Evolutionary conservation across 2,329 filamentous ascomycete genomes (phyloP).

Genomic region (Penicillium fuscoglaucum): DNA sequence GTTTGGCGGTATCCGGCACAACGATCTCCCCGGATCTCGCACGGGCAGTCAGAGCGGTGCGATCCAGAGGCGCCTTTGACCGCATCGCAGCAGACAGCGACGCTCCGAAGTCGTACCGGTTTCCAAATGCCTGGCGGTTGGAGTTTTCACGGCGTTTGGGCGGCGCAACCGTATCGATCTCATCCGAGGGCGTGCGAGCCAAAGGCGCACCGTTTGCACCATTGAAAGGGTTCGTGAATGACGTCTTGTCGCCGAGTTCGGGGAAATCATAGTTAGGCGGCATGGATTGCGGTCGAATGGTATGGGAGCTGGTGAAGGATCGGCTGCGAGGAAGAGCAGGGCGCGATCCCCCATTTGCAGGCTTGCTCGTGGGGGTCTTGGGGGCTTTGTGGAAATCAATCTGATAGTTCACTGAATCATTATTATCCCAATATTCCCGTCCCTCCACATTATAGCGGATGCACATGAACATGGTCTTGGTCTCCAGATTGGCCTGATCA

Average conservation of each 20-base stretch:
- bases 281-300: conserved; percentile 51
- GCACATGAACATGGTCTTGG: conserved; percentile 90
- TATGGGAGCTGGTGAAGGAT: conserved; percentile 54
- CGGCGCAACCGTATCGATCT: conserved; percentile 61
- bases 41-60: conserved; percentile 56
- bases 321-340: conserved; percentile 67
- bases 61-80: conserved; percentile 62
- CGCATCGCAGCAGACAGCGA: conserved; percentile 82
- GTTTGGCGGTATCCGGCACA: conserved; percentile 10
- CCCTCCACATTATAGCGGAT: conserved; percentile 83
- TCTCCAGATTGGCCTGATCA: conserved; percentile 86
- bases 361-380: conserved; percentile 57
- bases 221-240: conserved; percentile 60
- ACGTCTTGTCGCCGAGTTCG: conserved; percentile 56
- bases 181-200: conserved; percentile 70
- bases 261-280: conserved; percentile 71
- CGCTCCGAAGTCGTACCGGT: conserved; percentile 94
- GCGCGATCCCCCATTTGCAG: conserved; percentile 52
- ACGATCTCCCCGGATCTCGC: conserved; percentile 52
- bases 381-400: conserved; percentile 85
- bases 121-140: conserved; percentile 74
- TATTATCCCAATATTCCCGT: conserved; percentile 95
- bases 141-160: conserved; percentile 49
- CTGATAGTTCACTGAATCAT: conserved; percentile 82
- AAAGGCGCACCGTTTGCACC: conserved; percentile 68